Evolutionary conservation across 306 rosid genomes (phyloP).

Genomic region (Trifolium subterraneum): DNA sequence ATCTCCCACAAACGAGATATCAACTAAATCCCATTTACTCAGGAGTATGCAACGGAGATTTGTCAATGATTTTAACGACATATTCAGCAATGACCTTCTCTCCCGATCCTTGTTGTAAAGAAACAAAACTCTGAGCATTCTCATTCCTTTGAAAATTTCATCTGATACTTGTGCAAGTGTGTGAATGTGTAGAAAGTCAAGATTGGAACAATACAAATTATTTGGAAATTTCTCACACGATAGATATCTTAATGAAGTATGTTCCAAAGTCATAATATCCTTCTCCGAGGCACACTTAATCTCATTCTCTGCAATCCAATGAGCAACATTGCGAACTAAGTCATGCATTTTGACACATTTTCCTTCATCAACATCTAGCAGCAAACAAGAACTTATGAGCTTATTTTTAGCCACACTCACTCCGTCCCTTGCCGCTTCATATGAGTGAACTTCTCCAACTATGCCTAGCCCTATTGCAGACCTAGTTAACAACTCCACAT

Average conservation of each 20-base stretch:
- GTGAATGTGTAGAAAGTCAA: constrained; percentile 17
- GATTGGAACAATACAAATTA: constrained; percentile 18
- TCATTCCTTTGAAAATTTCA: constrained; percentile 29
- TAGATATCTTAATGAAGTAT: constrained; percentile 18
- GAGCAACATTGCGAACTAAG: constrained; percentile 27
- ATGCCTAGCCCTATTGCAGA: constrained; percentile 31
- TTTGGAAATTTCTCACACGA: constrained; percentile 28
- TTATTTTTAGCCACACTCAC: constrained; percentile 25
- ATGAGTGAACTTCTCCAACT: constrained; percentile 31
- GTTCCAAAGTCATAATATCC: neutral
- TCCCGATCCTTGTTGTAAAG: constrained; percentile 23
- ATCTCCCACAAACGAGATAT: constrained; percentile 12
- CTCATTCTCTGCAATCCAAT: neutral
- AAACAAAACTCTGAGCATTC: constrained; percentile 28
- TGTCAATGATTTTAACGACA: neutral
- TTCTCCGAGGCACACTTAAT: neutral
- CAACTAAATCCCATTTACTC: neutral
- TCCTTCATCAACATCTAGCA: neutral
- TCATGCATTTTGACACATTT: constrained; percentile 29
- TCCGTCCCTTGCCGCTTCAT: constrained; percentile 32
- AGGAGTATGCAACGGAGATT: constrained; percentile 21
- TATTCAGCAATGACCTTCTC: constrained; percentile 10
- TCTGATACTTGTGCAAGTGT: constrained; percentile 11
- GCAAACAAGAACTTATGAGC: constrained; percentile 34
- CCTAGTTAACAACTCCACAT: constrained; percentile 17